Evolutionary conservation across 371 early-diverging fungal genomes (phyloP).

Genomic region (Circinella minor): DNA sequence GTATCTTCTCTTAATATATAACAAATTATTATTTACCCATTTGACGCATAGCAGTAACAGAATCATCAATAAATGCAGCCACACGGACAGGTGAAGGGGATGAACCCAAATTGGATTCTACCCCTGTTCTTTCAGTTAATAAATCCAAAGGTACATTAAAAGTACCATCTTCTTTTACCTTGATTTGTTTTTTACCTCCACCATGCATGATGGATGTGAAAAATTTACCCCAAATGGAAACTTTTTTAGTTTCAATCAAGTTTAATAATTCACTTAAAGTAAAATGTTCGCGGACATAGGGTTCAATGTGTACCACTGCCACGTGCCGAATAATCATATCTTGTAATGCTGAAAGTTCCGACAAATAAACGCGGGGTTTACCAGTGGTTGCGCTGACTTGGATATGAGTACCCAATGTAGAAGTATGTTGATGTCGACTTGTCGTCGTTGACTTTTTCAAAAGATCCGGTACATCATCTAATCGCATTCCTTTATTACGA

Average conservation of each 20-base stretch:
- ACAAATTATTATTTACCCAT: slow-evolving; percentile 57
- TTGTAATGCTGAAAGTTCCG: slow-evolving; percentile 86
- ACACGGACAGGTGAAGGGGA: slow-evolving; percentile 77
- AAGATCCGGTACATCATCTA: slow-evolving; percentile 10
- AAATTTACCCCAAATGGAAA: slow-evolving; percentile 76
- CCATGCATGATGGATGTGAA: slow-evolving; percentile 65
- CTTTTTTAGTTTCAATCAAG: slow-evolving; percentile 72
- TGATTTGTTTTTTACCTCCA: slow-evolving; percentile 51
- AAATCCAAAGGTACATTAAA: slow-evolving; percentile 54
- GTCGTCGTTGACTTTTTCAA: slow-evolving; percentile 10
- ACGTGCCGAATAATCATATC: slow-evolving; percentile 86
- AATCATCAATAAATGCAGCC: slow-evolving; percentile 86
- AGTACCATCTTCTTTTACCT: slow-evolving; percentile 62
- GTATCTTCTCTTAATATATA: too few relatives aligned
- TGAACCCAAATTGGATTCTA: slow-evolving; percentile 81
- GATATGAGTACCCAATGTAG: slow-evolving; percentile 4
- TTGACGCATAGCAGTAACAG: slow-evolving; percentile 77
- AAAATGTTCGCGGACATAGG: slow-evolving; percentile 68
- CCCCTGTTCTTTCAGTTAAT: slow-evolving; percentile 68
- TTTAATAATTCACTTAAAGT: slow-evolving; percentile 70
- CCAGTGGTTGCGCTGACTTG: slow-evolving; percentile 17
- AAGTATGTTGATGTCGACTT: not conserved
- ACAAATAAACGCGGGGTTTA: slow-evolving; percentile 58
- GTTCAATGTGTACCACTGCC: slow-evolving; percentile 80
- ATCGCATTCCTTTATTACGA: slow-evolving; percentile 9